Evolutionary conservation across 2,329 filamentous ascomycete genomes (phyloP).

Genomic region (Emmonsia crescens): DNA sequence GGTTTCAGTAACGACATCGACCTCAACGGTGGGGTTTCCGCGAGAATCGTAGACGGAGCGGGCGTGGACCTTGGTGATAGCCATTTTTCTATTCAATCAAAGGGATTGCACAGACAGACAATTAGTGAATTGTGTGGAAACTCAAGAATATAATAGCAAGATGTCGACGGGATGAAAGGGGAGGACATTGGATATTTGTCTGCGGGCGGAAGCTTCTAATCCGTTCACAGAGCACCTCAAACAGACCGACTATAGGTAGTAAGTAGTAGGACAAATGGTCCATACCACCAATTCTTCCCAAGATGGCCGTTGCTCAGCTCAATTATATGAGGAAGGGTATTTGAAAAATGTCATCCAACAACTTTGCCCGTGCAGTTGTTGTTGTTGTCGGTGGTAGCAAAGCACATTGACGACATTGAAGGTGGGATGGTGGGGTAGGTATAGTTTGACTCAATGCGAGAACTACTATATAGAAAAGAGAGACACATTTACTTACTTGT

Average conservation of each 20-base stretch:
- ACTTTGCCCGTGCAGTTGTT: neutral
- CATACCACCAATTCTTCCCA: neutral
- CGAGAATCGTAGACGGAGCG: conserved; percentile 98
- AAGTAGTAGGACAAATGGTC: neutral
- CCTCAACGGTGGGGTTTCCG: conserved; percentile 95
- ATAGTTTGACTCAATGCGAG: neutral
- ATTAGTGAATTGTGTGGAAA: conserved; percentile 1
- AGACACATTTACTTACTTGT: neutral
- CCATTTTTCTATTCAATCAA: conserved; percentile 46
- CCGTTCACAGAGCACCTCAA: conserved; percentile 2
- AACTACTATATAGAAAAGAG: neutral
- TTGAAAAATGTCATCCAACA: neutral
- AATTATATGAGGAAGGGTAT: neutral
- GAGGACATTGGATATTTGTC: neutral
- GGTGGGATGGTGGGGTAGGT: neutral
- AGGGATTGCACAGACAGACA: conserved; percentile 8
- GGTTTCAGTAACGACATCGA: conserved; percentile 91
- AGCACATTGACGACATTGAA: neutral
- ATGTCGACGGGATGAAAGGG: neutral
- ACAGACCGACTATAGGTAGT: neutral
- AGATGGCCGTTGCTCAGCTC: neutral
- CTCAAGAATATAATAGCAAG: neutral
- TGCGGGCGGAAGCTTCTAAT: neutral
- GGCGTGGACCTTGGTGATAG: conserved; percentile 81
- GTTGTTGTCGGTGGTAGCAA: neutral